phyloP scores from a whole-genome alignment of 164 flowering plant genomes.

The Chimonanthus salicifolius region DNA sequence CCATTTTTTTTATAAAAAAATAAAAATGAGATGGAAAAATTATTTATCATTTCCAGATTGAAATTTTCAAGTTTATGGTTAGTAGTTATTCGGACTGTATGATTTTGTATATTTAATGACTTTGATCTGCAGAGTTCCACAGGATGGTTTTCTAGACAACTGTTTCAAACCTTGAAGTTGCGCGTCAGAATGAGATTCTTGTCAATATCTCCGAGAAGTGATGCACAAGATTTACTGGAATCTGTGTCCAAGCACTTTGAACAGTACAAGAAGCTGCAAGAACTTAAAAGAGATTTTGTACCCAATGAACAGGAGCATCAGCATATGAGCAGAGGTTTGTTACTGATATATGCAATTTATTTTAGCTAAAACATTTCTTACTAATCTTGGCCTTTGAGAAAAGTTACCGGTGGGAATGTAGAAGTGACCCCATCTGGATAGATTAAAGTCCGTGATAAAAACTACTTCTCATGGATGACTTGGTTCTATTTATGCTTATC shows the following conservation, averaged over 20 bases:
- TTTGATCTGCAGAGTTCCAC: conserved; percentile 40
- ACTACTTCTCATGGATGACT: not conserved
- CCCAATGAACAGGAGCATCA: conserved; percentile 28
- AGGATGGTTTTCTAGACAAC: conserved; percentile 68
- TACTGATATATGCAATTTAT: not conserved
- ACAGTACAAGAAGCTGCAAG: conserved; percentile 42
- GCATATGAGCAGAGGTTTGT: conserved; percentile 42
- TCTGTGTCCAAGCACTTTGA: conserved; percentile 48
- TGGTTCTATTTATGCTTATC: not conserved
- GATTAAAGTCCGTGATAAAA: too few relatives aligned
- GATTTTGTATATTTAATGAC: conserved; percentile 5
- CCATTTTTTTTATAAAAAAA: not conserved
- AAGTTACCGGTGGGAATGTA: not conserved
- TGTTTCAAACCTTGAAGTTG: conserved; percentile 39
- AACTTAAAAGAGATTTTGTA: conserved; percentile 22
- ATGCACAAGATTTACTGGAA: conserved; percentile 45
- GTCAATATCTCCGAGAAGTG: conserved; percentile 50
- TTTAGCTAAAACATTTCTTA: not conserved
- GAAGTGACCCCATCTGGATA: not conserved
- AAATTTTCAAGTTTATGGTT: not conserved
- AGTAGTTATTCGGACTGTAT: not conserved
- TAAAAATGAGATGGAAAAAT: too few relatives aligned
- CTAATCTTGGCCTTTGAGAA: not conserved
- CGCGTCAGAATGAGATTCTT: conserved; percentile 59
- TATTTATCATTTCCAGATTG: too few relatives aligned